Percentiles rank a stretch among this genome's conserved stretches.
Conservation (phyloP, 2,329 filamentous ascomycete genomes). For the Pyrenophora graminea region DNA sequence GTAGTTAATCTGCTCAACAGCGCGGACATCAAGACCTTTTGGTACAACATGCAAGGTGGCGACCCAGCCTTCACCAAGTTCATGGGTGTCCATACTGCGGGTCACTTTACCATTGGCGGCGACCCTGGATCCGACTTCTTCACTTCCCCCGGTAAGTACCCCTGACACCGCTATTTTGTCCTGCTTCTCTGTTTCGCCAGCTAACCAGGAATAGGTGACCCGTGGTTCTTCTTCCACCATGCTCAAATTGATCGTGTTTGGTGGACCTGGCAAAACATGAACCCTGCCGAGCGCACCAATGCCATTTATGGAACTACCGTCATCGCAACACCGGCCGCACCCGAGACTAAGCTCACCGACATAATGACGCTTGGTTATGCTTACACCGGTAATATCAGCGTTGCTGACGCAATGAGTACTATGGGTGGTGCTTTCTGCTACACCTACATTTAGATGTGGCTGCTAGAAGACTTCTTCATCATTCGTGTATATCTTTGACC, state of each 20-base stretch:
- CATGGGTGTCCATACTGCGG: constrained; percentile 50
- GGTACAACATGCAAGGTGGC: constrained; percentile 46
- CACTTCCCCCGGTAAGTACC: constrained; percentile 43
- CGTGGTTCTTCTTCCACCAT: constrained; percentile 53
- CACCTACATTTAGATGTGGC: constrained; percentile 41
- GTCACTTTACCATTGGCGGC: constrained; percentile 51
- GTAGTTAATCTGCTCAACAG: constrained; percentile 32
- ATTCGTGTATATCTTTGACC: constrained; percentile 13
- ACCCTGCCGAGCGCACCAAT: constrained; percentile 44
- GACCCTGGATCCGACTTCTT: constrained; percentile 53
- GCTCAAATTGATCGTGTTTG: constrained; percentile 53
- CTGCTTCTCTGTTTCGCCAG: not conserved
- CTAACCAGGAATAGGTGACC: constrained; percentile 38
- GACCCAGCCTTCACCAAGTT: constrained; percentile 33
- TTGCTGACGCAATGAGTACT: constrained; percentile 51
- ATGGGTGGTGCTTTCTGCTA: constrained; percentile 55
- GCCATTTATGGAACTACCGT: constrained; percentile 50
- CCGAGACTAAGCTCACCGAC: constrained; percentile 53
- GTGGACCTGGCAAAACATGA: constrained; percentile 57
- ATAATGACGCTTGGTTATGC: constrained; percentile 47
- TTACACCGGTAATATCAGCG: constrained; percentile 38
- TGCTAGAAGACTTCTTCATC: not conserved
- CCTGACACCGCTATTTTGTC: no score
- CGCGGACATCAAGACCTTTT: constrained; percentile 44
- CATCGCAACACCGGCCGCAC: constrained; percentile 50